These are phyloP conservation scores for Huntiella abstrusa DNA, from an alignment of 2,329 filamentous ascomycete species.

Conservation along the genomic window DNA sequence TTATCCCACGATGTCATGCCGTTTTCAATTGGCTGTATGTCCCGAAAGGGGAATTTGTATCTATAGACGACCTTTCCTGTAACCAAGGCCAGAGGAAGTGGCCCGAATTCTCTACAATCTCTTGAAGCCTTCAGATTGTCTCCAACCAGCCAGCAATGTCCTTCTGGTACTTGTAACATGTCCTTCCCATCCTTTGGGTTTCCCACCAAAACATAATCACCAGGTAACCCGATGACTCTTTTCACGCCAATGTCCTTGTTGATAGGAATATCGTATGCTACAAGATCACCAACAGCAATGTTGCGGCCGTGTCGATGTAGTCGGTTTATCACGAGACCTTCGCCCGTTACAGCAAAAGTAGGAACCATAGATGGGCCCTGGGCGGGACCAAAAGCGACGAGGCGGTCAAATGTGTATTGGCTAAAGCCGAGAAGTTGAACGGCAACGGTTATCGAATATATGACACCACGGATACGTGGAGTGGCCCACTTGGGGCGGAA, in stretches of 20 bases:
- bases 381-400: conserved; percentile 38
- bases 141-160: conserved; percentile 80
- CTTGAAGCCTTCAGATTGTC: conserved; percentile 72
- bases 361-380: conserved; percentile 78
- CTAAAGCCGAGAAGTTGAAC: conserved; percentile 27
- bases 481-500: conserved; percentile 10
- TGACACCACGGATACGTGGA: conserved; percentile 15
- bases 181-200: conserved; percentile 28
- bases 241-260: conserved; percentile 47
- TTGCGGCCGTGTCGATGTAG: conserved; percentile 48
- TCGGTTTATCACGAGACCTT: conserved; percentile 50
- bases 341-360: conserved; percentile 49
- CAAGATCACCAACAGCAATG: conserved; percentile 60
- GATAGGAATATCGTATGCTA: conserved; percentile 59
- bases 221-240: conserved; percentile 56
- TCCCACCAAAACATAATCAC: conserved; percentile 53
- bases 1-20: conserved; percentile 15
- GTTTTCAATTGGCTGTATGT: conserved; percentile 27
- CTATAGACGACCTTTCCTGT: conserved; percentile 62
- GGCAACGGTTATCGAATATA: conserved; percentile 24
- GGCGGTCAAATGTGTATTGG: conserved; percentile 40
- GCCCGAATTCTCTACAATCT: conserved; percentile 75
- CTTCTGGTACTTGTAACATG: conserved; percentile 56
- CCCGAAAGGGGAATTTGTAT: conserved; percentile 26
- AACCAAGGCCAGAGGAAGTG: conserved; percentile 68